Percentiles rank a stretch among this genome's conserved stretches.
These are phyloP conservation scores for Rhododendron vialii DNA, from an alignment of 148 eudicot species.

Conservation along the genomic window DNA sequence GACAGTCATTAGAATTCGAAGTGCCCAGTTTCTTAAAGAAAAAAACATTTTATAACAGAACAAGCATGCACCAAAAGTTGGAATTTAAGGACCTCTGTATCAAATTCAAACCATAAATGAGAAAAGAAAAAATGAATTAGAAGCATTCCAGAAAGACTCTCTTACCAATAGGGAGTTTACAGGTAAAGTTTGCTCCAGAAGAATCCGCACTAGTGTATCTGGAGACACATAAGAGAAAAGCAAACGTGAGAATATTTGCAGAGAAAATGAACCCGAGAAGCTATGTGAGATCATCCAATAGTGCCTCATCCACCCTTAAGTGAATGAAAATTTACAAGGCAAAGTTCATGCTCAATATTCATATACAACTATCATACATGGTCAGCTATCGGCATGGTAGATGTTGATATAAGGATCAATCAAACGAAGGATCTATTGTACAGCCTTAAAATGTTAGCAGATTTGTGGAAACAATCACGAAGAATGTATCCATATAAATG, in stretches of 20 bases:
- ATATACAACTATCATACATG: neutral
- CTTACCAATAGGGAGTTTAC: slow-evolving; percentile 35
- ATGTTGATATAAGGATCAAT: neutral
- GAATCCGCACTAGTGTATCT: slow-evolving; percentile 41
- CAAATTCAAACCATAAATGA: neutral
- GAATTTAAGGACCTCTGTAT: neutral
- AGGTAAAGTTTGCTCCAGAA: slow-evolving; percentile 43
- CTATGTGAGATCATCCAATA: neutral
- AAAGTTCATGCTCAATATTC: neutral
- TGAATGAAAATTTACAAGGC: neutral
- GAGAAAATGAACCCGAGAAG: neutral
- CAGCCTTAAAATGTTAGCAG: neutral
- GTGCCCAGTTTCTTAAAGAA: neutral
- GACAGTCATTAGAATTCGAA: neutral
- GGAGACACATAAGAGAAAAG: slow-evolving; percentile 8
- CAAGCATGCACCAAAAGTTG: neutral
- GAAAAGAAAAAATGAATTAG: neutral
- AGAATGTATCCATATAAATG: neutral
- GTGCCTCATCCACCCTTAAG: neutral
- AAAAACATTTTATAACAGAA: neutral
- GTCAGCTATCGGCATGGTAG: neutral
- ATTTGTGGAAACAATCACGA: neutral
- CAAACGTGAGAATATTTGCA: neutral
- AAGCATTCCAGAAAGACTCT: neutral
- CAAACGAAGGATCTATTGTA: neutral